phyloP scores from a whole-genome alignment of 257 asterid species.

The Nicotiana otophora region DNA sequence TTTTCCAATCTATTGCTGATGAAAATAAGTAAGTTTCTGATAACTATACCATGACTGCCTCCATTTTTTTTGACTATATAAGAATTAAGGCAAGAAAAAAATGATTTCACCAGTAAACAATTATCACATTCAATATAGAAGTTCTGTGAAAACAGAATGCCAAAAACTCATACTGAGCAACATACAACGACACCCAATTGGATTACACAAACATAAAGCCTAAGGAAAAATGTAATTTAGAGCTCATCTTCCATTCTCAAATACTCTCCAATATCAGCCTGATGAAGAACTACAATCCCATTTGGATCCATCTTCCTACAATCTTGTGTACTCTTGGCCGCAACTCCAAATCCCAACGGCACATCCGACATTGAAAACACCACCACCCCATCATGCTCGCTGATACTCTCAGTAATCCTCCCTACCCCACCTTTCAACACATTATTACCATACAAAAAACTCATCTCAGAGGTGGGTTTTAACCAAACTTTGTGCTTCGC shows the following conservation, averaged over 20 bases:
- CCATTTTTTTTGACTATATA: no score
- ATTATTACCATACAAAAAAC: conserved; percentile 74
- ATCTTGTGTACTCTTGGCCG: conserved; percentile 79
- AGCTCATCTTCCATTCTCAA: conserved; percentile 91
- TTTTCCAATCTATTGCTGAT: no score
- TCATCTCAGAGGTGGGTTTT: conserved; percentile 83
- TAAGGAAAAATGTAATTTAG: neutral
- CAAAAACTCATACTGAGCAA: neutral
- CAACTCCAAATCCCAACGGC: conserved; percentile 85
- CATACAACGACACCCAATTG: neutral
- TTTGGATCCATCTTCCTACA: conserved; percentile 86
- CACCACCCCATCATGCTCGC: conserved; percentile 76
- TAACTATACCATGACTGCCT: neutral
- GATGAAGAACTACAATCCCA: conserved; percentile 76
- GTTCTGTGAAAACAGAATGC: no score
- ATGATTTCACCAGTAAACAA: no score
- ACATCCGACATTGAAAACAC: conserved; percentile 82
- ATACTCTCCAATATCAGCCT: conserved; percentile 85
- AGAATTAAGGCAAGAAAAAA: neutral
- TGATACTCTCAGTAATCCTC: conserved; percentile 82
- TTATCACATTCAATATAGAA: no score
- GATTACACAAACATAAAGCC: neutral
- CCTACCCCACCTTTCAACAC: conserved; percentile 91
- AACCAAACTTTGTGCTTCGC: conserved; percentile 92
- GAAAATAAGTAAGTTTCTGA: no score